phyloP scores from a whole-genome alignment of 176 grass and related monocot genomes.

The Luzula sylvatica region DNA sequence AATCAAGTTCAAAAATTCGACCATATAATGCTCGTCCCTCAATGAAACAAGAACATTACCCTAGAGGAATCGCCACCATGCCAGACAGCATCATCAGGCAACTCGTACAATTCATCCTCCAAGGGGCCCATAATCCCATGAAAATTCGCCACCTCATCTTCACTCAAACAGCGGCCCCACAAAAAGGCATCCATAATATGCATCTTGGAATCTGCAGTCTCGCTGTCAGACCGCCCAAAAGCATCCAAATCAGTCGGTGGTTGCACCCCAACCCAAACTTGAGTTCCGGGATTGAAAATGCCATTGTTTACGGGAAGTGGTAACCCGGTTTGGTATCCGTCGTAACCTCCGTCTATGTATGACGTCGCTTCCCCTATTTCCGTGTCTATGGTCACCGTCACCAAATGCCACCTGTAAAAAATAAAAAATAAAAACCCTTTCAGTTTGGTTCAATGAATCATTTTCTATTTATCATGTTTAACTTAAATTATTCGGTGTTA shows the following conservation, averaged over 20 bases:
- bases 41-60: constrained; percentile 35
- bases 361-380: constrained; percentile 92
- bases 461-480: neutral
- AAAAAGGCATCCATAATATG: constrained; percentile 97
- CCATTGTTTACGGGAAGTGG: constrained; percentile 53
- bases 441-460: too few species aligned
- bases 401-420: constrained; percentile 88
- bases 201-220: constrained; percentile 95
- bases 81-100: constrained; percentile 64
- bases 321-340: constrained; percentile 81
- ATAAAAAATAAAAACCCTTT: neutral
- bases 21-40: too few species aligned
- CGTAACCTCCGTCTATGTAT: constrained; percentile 78
- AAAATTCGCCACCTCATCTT: constrained; percentile 79
- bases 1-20: neutral
- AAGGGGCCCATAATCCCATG: constrained; percentile 49
- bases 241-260: constrained; percentile 94
- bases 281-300: constrained; percentile 75
- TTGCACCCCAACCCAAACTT: constrained; percentile 80
- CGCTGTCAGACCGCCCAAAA: constrained; percentile 94
- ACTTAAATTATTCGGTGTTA: too few species aligned
- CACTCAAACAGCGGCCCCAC: constrained; percentile 86
- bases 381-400: constrained; percentile 94
- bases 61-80: constrained; percentile 85
- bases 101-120: constrained; percentile 68